Base-by-base conservation (phyloP, 2,329 filamentous ascomycete species). In the Talaromyces sp. region DNA sequence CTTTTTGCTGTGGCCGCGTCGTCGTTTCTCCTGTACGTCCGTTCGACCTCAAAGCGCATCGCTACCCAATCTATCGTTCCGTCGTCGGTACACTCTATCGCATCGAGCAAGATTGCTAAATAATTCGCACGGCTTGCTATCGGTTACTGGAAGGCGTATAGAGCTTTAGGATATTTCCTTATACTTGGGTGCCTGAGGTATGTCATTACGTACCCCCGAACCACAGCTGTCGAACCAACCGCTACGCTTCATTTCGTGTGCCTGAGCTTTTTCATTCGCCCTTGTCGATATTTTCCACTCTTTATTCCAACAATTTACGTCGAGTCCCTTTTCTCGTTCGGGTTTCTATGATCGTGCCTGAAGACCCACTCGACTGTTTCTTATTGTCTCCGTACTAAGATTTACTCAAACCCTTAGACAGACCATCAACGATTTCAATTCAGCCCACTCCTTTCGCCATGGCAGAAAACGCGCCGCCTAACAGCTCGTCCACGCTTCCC, bases 391-490 rank as follows among this genome's bases (percentile, higher is more conserved):
- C 54, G 54, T 57, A 57, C 54, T 57, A 57, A 57, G 23, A 57
- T 14, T 40, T 42, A 42, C 35, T 23, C 54, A 56, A 37, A 11
- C 37, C 35, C 21, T 40, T 25, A 42, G 40, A 57, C 54, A 39
- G 33, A 40, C 37, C 25, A 39, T 37, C 12, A 57, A 31, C 39
- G n/a, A 21, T 54, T 57, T 31, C 18, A 62, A 18, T 35, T 40
- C 52, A 61, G 48, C 57, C 44, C 25, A 46, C 64, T 65, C 65
- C 63, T 67, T 67, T 69, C 78, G 80, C 78, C 75, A 96, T 96
- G 92, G 87, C 91, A 80, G 91, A 96, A 74, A 85, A 84, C 80
- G 83, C 85, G 74, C 80, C 87, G 75, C 80, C 87, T 69, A 77
- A 87, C 67, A 80, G 83, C 70, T 78, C 85, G 69, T 81, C 85